Conservation (phyloP, 805 yeast genomes). For the Suhomyces vadensis region DNA sequence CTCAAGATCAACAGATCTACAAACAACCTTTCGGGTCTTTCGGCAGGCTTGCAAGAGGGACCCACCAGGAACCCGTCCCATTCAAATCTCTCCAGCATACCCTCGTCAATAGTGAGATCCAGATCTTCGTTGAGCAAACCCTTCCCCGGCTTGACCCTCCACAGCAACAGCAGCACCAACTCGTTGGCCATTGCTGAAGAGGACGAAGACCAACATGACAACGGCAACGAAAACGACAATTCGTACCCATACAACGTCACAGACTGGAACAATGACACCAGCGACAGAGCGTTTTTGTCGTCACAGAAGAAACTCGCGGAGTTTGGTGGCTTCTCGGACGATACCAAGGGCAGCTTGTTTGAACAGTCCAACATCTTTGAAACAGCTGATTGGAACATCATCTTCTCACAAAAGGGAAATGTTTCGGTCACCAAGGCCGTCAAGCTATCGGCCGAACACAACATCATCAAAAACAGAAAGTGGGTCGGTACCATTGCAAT, state of each 20-base stretch:
- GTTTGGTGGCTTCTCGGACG: constrained; percentile 73
- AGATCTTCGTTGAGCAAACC: constrained; percentile 19
- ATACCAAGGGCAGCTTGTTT: constrained; percentile 43
- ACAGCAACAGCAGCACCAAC: constrained; percentile 28
- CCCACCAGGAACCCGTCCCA: constrained; percentile 10
- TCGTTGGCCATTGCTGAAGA: constrained; percentile 36
- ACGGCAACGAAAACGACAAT: neutral
- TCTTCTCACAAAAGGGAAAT: constrained; percentile 72
- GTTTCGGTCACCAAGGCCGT: constrained; percentile 89
- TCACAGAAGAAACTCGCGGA: constrained; percentile 48
- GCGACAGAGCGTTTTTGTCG: constrained; percentile 5
- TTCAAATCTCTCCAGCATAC: constrained; percentile 13
- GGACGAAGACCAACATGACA: constrained; percentile 17
- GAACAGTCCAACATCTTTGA: constrained; percentile 49
- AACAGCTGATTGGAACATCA: constrained; percentile 72
- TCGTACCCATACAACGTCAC: neutral
- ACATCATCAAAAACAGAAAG: constrained; percentile 37
- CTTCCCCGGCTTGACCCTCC: constrained; percentile 20
- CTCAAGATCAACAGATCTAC: constrained; percentile 36
- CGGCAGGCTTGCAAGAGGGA: constrained; percentile 6
- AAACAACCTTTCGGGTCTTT: constrained; percentile 22
- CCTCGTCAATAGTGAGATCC: constrained; percentile 11
- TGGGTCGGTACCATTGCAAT: constrained; percentile 95
- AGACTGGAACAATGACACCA: constrained; percentile 12
- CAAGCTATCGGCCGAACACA: constrained; percentile 48